phyloP scores from a whole-genome alignment of 441 rosid species.

The Raphanus hybrid region DNA sequence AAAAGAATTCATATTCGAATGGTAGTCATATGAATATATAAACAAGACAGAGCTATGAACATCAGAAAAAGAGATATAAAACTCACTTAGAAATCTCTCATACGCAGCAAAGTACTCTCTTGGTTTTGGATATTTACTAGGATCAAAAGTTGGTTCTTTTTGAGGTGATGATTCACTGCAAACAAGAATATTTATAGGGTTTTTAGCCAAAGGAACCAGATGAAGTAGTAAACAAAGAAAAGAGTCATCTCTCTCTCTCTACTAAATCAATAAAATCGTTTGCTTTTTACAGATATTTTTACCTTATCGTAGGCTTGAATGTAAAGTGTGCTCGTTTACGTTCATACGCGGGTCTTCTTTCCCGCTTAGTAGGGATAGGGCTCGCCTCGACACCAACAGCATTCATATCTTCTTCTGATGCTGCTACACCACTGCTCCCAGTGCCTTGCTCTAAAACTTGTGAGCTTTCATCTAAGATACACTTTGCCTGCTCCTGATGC shows the following conservation, averaged over 20 bases:
- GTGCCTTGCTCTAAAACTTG: slow-evolving; percentile 36
- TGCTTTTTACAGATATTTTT: no score
- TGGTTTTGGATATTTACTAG: slow-evolving; percentile 57
- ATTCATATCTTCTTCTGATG: slow-evolving; percentile 27
- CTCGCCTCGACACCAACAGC: slow-evolving; percentile 39
- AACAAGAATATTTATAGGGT: slow-evolving; percentile 23
- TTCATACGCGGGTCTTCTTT: slow-evolving; percentile 70
- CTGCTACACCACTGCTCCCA: slow-evolving; percentile 21
- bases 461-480: slow-evolving; percentile 44
- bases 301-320: slow-evolving; percentile 68
- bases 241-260: no score
- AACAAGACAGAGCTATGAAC: no score
- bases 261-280: no score
- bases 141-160: slow-evolving; percentile 59
- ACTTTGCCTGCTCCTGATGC: slow-evolving; percentile 60
- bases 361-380: slow-evolving; percentile 50
- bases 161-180: slow-evolving; percentile 22
- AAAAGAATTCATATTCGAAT: not conserved
- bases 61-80: not conserved
- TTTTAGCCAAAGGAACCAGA: slow-evolving; percentile 13
- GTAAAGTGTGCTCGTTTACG: slow-evolving; percentile 73
- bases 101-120: slow-evolving; percentile 65
- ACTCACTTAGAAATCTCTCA: slow-evolving; percentile 70
- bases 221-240: slow-evolving; percentile 7
- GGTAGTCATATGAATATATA: slow-evolving; percentile 1